Evolutionary conservation across 2,329 filamentous ascomycete genomes (phyloP), one percentile per base, ranked within the genome.

Genomic region (Exophiala alcalophila): DNA sequence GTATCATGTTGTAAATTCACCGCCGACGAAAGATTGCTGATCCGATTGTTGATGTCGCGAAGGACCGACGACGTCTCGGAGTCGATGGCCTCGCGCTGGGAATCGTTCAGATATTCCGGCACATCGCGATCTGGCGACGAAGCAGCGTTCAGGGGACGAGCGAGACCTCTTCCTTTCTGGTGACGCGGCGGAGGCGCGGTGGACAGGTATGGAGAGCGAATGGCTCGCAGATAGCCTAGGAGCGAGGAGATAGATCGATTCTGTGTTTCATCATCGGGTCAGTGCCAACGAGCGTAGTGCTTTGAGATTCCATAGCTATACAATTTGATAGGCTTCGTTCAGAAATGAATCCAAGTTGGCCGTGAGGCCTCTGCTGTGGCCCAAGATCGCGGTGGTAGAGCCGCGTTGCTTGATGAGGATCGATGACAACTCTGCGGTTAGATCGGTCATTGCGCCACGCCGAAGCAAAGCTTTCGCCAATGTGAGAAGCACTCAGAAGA

Each of bases 311-410:
- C n/a, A n/a, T n/a, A n/a, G n/a, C 65, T 76, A 59, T 70, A 94
- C 90, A 65, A 97, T 96, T 62, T 84, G 80, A 67, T 94, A 92
- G 39, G 92, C 92, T 67, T 97, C 91, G 61, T 91, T 89, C 23
- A 97, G 72, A 62, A 97, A 98, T 58, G 85, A 84, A 62, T 96
- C 86, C 36, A 92, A 76, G 2, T 59, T 62, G 44, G 63, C 54
- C 19, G 59, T 32, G 3, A 47, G 44, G n/a, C 44, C 40, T 29
- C 19, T 9, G 19, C 16, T 25, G 20, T 24, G 31, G 12, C 27
- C 16, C 6, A 39, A 16, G 8, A 50, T 24, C 12, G 44, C 30
- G 12, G 44, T 47, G 4, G 47, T 39, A 5, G 47, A 53, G 43
- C 55, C 48, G 18, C 37, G 40, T 27, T 55, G 39, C n/a, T n/a